Conservation (phyloP, 139 green algal genomes). For the Diplosphaera chodatii region DNA sequence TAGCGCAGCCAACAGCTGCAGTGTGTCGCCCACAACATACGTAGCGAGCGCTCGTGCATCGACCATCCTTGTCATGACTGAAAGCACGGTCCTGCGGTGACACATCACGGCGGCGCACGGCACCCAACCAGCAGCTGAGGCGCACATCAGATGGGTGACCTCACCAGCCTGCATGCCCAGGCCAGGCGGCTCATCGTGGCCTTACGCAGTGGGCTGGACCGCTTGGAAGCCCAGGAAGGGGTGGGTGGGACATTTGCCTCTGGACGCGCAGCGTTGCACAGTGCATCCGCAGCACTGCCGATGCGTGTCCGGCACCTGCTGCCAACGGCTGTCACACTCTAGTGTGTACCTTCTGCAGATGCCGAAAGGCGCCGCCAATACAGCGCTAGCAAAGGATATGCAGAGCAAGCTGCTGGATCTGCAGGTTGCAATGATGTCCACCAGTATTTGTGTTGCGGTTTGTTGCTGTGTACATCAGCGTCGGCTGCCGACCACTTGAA, state of each 20-base stretch:
- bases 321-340: not conserved
- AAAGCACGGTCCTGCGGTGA: too few species aligned
- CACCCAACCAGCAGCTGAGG: too few species aligned
- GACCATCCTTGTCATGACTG: too few species aligned
- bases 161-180: not conserved
- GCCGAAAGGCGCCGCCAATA: not conserved
- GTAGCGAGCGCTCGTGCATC: too few species aligned
- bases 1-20: too few species aligned
- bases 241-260: not conserved
- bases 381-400: not conserved
- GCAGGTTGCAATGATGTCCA: not conserved
- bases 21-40: too few species aligned
- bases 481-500: not conserved
- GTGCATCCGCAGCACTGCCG: not conserved
- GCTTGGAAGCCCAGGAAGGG: not conserved
- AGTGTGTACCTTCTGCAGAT: not conserved
- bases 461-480: too few species aligned
- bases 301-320: not conserved
- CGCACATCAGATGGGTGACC: not conserved
- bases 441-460: not conserved
- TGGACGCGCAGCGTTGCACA: not conserved
- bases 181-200: not conserved
- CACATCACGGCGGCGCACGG: too few species aligned
- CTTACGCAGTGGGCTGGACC: not conserved
- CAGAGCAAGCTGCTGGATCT: not conserved